Evolutionary conservation across 805 yeast genomes (phyloP).

Genomic region (Pichia ethanolica): DNA sequence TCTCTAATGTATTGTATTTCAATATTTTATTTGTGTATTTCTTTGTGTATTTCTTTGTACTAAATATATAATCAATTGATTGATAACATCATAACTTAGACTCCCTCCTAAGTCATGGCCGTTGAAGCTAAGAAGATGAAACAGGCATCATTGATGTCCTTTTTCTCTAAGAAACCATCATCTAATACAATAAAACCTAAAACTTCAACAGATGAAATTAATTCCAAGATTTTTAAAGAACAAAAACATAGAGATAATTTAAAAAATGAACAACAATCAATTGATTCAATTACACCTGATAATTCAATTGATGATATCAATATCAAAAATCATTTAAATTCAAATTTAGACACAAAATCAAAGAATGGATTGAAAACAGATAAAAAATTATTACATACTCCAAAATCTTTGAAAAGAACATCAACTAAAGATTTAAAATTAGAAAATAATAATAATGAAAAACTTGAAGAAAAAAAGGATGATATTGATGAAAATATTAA

Average conservation of each 20-base stretch:
- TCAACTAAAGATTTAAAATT: not conserved
- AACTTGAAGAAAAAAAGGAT: too few relatives aligned
- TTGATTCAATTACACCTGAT: slow-evolving; percentile 21
- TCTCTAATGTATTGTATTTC: too few relatives aligned
- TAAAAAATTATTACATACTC: slow-evolving; percentile 6
- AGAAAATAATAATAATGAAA: not conserved
- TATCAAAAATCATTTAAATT: not conserved
- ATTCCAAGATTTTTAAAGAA: too few relatives aligned
- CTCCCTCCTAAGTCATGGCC: not conserved
- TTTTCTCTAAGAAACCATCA: slow-evolving; percentile 15
- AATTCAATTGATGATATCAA: slow-evolving; percentile 16
- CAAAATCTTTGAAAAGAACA: slow-evolving; percentile 8
- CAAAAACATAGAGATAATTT: too few relatives aligned
- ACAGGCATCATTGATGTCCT: slow-evolving; percentile 27
- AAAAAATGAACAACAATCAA: not conserved
- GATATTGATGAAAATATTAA: not conserved
- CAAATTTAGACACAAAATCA: not conserved
- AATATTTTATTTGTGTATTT: not conserved
- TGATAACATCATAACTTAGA: not conserved
- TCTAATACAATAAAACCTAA: not conserved
- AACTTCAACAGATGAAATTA: too few relatives aligned
- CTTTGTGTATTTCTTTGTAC: not conserved
- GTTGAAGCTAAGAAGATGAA: slow-evolving; percentile 14
- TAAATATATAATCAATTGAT: too few relatives aligned
- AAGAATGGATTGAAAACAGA: not conserved